Evolutionary conservation across 2,329 filamentous ascomycete genomes (phyloP), one percentile per base, ranked within the genome.

Genomic region (Colletotrichum graminicola): DNA sequence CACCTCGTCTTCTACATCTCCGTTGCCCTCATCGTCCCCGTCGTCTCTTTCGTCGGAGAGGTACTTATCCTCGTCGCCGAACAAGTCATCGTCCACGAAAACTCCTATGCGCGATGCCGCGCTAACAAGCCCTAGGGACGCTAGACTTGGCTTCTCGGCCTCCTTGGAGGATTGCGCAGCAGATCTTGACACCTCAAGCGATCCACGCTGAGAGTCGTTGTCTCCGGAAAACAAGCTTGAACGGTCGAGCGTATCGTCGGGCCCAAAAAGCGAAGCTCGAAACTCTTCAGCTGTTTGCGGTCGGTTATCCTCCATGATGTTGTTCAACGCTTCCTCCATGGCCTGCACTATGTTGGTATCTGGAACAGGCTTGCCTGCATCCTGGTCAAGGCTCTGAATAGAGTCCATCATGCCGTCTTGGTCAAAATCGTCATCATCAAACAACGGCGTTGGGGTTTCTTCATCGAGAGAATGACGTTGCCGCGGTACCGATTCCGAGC

Each of bases 11-110:
- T 92, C 89, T 5, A 90, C 87, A 57, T 90, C 89, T 4, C 86
- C 85, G 16, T 86, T 84, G 2, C 84, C 84, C 26, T 85, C 85
- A 29, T 86, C 86, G 12, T 90, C 89, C 0, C 87, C 87, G 70
- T 95, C 94, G 62, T 94, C 93, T 63, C 92, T 91, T 76, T 97
- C 94, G 75, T 98, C 95, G 63, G 95, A 92, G 7, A 95, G 85
- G 75, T 94, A 94, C 76, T 91, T 94, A 76, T 93, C 90, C 77
- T 97, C 94, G 74, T 98, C 95, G 1, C 91, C 92, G 78, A 98
- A 98, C 6, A 99, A 88, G 78, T 98, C 94, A 78, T 98, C 93
- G 75, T 97, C 93, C 8, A 93, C 90, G 79, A 99, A 99, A 2
- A 99, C 96, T 1, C 95, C 95, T 71, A 95, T 94, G 29, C 94